Evolutionary conservation across 352 stramenopile species (phyloP).

Genomic region (Phytopythium chamaehyphon): DNA sequence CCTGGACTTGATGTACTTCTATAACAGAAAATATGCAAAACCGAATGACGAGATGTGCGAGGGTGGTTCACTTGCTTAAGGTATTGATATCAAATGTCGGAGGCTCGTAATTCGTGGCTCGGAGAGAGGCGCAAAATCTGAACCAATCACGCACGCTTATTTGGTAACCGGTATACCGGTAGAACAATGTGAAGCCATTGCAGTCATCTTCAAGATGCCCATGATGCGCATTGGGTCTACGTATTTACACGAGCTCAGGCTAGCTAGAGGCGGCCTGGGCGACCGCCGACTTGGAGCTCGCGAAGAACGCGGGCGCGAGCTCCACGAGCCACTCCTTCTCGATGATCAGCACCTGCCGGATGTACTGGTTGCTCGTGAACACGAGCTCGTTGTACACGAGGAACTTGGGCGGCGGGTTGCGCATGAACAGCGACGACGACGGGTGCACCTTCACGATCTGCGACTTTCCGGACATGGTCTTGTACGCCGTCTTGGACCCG

Average conservation of each 20-base stretch:
- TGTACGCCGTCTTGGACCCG: constrained; percentile 79
- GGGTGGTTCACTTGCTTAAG: no score
- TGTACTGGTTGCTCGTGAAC: constrained; percentile 91
- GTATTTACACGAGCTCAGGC: no score
- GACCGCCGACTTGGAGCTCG: constrained; percentile 21
- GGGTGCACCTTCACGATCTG: constrained; percentile 88
- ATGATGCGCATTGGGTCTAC: no score
- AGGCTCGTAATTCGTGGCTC: constrained; percentile 3
- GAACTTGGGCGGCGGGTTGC: constrained; percentile 81
- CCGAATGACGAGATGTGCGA: no score
- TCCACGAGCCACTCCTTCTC: constrained; percentile 89
- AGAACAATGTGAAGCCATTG: constrained; percentile 2
- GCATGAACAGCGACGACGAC: constrained; percentile 86
- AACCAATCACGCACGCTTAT: no score
- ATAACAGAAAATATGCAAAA: background rate
- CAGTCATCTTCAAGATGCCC: background rate
- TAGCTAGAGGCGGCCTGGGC: background rate
- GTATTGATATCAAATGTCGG: no score
- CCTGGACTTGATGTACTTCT: constrained; percentile 14
- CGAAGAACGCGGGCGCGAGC: constrained; percentile 80
- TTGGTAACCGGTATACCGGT: no score
- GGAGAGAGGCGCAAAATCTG: constrained; percentile 1
- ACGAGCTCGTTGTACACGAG: constrained; percentile 90
- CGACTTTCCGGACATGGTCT: constrained; percentile 79
- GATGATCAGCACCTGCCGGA: constrained; percentile 83